Evolutionary conservation across 2,329 filamentous ascomycete genomes (phyloP), one percentile per base, ranked within the genome.

Genomic region (Diplodia seriata): DNA sequence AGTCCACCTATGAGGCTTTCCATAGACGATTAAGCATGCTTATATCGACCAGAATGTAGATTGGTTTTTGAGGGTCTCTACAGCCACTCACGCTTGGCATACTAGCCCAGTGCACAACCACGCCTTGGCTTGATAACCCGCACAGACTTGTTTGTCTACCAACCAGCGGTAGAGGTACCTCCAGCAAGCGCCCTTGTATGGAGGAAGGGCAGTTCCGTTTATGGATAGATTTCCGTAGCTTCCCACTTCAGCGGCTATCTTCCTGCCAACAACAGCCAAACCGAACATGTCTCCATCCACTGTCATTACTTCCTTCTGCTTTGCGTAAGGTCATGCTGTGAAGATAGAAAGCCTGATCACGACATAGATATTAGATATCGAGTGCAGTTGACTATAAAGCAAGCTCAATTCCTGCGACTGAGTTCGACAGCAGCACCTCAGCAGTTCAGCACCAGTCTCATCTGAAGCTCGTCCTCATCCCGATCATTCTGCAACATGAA

Each of bases 401-500:
- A 20, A n/a, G 3, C 9, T 9, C 43, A 47, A 20, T 20, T 47
- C 18, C 43, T 11, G 5, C 18, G 7, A 20, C 11, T 47, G n/a
- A 47, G n/a, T 20, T 47, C n/a, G 43, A 47, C 43, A 47, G 43
- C 43, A 47, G n/a, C 43, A 47, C 43, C 43, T 47, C 43, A 47
- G 43, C 43, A 47, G 43, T 47, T 47, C 43, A 47, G 43, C 43
- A 47, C 2, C 43, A 47, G 43, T 3, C 8, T 47, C 43, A 47
- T 47, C n/a, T 20, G 18, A n/a, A 47, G 43, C n/a, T 9, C n/a
- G 14, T 4, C 43, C 5, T 20, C 43, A 3, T 9, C 9, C 43
- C n/a, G 43, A 47, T 31, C 47, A 12, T 64, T 29, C 15, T 40
- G 12, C 61, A 64, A 31, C 6, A 64, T 64, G 61, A 64, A 64